Percentiles rank a stretch among this genome's conserved stretches.
phyloP scores from a whole-genome alignment of 306 rosid genomes.

The Vigna reflexopilosa region DNA sequence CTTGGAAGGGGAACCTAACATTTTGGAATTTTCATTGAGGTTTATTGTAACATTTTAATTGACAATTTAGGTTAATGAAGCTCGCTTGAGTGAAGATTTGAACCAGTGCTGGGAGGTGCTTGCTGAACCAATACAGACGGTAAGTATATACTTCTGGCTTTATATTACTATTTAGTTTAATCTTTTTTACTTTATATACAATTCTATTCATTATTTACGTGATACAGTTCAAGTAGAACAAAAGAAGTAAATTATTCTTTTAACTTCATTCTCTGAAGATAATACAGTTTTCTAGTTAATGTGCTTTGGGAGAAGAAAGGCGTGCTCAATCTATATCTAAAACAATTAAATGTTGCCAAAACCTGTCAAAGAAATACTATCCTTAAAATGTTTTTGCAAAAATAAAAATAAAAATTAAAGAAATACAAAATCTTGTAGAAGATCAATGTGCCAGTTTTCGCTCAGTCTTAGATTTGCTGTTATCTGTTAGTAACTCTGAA shows the following conservation, averaged over 20 bases:
- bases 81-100: constrained; percentile 81
- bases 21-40: not conserved
- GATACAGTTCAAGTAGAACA: constrained; percentile 10
- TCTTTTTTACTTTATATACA: constrained; percentile 7
- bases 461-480: not conserved
- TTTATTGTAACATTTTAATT: constrained; percentile 39
- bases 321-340: constrained; percentile 22
- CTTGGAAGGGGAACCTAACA: too few species aligned
- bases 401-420: not conserved
- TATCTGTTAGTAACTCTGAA: not conserved
- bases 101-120: constrained; percentile 94
- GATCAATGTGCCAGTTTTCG: not conserved
- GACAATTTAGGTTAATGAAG: constrained; percentile 68
- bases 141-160: constrained; percentile 49
- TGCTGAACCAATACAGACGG: constrained; percentile 97
- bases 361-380: not conserved
- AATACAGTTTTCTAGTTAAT: constrained; percentile 17
- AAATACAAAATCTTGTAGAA: not conserved
- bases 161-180: constrained; percentile 16
- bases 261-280: not conserved
- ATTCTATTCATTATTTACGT: constrained; percentile 23
- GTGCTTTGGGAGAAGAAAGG: constrained; percentile 7
- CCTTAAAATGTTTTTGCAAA: not conserved
- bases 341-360: not conserved
- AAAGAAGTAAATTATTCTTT: constrained; percentile 14